A percentile compares a stretch with the other conserved stretches of the same genome.
Conservation (phyloP, 2,329 filamentous ascomycete genomes). For the Colletotrichum melonis region DNA sequence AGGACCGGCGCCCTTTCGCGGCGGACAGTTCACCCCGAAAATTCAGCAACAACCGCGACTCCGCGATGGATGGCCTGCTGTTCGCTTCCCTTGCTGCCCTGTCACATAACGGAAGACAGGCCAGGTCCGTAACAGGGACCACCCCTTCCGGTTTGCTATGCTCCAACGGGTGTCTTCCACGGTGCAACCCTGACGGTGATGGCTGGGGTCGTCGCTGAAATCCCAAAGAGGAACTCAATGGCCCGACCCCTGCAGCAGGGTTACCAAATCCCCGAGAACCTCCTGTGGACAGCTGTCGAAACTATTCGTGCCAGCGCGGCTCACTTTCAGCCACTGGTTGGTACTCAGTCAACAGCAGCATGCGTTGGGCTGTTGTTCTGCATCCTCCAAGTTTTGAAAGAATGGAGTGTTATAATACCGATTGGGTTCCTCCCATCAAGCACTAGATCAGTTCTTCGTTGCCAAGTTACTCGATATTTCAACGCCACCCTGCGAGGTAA, state of each 20-base stretch:
- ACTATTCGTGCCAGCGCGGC: neutral
- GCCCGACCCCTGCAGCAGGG: constrained; percentile 8
- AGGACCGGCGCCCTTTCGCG: neutral
- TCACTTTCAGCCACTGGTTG: neutral
- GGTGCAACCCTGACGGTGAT: constrained; percentile 33
- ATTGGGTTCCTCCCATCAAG: neutral
- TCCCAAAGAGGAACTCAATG: neutral
- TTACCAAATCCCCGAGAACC: constrained; percentile 11
- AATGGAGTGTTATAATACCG: neutral
- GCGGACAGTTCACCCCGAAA: neutral
- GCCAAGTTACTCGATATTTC: neutral
- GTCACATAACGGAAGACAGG: neutral
- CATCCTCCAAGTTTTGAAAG: neutral
- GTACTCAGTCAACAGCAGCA: neutral
- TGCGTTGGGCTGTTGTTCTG: neutral
- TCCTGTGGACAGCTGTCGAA: neutral
- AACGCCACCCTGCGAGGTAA: neutral
- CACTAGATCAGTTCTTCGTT: too few species aligned
- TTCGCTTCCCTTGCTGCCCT: neutral
- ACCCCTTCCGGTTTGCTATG: constrained; percentile 1
- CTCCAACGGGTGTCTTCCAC: constrained; percentile 18
- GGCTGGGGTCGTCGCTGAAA: constrained; percentile 1
- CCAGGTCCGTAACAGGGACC: constrained; percentile 2
- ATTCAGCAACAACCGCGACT: neutral
- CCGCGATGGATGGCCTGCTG: neutral